These are phyloP conservation scores for Stipa capillata DNA, from an alignment of 176 grass and related monocot genomes.

Conservation along the genomic window DNA sequence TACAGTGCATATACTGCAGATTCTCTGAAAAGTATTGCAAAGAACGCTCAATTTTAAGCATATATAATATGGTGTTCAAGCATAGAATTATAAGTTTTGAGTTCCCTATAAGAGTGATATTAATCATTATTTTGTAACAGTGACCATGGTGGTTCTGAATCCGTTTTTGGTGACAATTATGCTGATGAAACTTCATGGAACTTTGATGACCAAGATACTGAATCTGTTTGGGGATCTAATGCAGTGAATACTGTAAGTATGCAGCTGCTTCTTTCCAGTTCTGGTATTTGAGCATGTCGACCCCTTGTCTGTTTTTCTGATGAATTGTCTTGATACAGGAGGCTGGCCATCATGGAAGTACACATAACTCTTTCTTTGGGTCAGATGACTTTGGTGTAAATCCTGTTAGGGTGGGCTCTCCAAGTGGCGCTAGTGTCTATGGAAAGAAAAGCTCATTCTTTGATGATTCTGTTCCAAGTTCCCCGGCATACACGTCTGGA, in stretches of 20 bases:
- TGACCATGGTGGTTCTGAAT: constrained; percentile 84
- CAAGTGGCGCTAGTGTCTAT: constrained; percentile 41
- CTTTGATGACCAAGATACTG: constrained; percentile 89
- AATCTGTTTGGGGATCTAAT: constrained; percentile 90
- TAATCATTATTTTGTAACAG: constrained; percentile 34
- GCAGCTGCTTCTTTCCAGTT: constrained; percentile 8
- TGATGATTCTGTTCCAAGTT: constrained; percentile 93
- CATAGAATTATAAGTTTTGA: background rate
- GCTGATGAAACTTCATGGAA: constrained; percentile 85
- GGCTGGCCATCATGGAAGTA: constrained; percentile 31
- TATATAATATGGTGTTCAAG: background rate
- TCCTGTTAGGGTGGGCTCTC: constrained; percentile 44
- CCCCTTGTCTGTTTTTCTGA: constrained; percentile 12
- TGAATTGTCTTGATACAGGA: constrained; percentile 53
- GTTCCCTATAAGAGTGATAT: background rate
- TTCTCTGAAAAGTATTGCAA: background rate
- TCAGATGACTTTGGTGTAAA: constrained; percentile 63
- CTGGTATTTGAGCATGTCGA: background rate
- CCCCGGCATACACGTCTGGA: constrained; percentile 73
- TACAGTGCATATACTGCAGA: background rate
- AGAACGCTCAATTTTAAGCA: background rate
- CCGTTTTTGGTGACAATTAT: constrained; percentile 82
- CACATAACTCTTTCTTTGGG: constrained; percentile 64
- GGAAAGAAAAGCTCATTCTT: constrained; percentile 80
- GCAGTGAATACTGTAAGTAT: constrained; percentile 46